Conservation (phyloP, 1,284 basidiomycete species). For the Puccinia brachypodii region DNA sequence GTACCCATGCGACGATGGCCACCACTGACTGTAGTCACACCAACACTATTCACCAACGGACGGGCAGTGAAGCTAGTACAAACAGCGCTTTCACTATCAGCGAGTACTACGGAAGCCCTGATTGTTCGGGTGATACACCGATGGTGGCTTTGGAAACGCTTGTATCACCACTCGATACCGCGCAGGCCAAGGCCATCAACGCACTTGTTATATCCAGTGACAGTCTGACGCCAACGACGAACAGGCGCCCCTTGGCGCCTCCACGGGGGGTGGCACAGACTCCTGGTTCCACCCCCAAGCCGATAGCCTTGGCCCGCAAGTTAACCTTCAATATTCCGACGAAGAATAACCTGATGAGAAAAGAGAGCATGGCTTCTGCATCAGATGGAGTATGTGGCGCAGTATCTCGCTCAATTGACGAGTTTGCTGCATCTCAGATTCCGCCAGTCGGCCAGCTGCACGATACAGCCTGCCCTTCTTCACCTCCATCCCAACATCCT, state of each 20-base stretch:
- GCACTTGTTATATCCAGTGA: background rate
- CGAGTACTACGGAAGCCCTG: conserved; percentile 46
- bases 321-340: conserved; percentile 10
- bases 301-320: conserved; percentile 5
- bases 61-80: conserved; percentile 32
- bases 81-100: conserved; percentile 42
- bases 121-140: conserved; percentile 31
- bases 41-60: conserved; percentile 22
- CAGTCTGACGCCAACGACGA: conserved; percentile 1
- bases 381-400: conserved; percentile 24
- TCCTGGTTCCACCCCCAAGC: conserved; percentile 9
- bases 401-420: background rate
- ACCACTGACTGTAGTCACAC: background rate
- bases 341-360: background rate
- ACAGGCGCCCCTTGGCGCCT: conserved; percentile 7
- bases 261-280: background rate
- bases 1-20: background rate
- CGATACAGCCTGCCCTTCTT: background rate
- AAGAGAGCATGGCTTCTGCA: background rate
- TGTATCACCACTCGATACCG: conserved; percentile 17
- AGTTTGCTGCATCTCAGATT: background rate
- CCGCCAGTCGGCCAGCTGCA: background rate
- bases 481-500: background rate
- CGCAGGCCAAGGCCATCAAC: background rate
- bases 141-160: conserved; percentile 36